Evolutionary conservation across 257 asterid species (phyloP).

Genomic region (Linderniella brevidens): DNA sequence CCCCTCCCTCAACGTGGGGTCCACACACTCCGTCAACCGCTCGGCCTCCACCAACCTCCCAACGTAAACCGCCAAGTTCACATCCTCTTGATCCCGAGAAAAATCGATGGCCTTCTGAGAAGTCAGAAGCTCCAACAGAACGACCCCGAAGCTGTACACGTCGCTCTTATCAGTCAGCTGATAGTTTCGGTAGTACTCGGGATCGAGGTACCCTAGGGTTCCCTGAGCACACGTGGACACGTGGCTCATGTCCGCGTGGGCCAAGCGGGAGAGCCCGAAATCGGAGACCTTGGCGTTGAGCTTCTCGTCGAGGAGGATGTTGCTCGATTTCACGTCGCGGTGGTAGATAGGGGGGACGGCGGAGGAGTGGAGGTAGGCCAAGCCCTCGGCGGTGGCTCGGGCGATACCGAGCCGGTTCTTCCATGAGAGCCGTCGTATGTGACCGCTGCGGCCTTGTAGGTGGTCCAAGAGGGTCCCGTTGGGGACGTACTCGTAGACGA

Average conservation of each 20-base stretch:
- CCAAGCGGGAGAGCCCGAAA: slow-evolving; percentile 74
- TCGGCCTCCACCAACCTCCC: slow-evolving; percentile 71
- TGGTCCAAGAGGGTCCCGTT: slow-evolving; percentile 63
- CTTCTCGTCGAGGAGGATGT: slow-evolving; percentile 59
- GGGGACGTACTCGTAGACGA: slow-evolving; percentile 60
- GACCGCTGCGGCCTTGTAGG: slow-evolving; percentile 14
- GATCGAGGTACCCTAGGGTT: slow-evolving; percentile 84
- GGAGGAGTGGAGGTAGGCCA: slow-evolving; percentile 78
- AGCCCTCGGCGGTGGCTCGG: slow-evolving; percentile 65
- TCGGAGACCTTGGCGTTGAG: slow-evolving; percentile 66
- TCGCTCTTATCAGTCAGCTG: slow-evolving; percentile 88
- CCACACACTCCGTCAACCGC: slow-evolving; percentile 57
- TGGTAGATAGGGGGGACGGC: slow-evolving; percentile 83
- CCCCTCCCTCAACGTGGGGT: slow-evolving; percentile 53
- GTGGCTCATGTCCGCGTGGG: slow-evolving; percentile 80
- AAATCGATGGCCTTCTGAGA: slow-evolving; percentile 86
- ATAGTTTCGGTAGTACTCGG: slow-evolving; percentile 75
- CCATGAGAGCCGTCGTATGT: slow-evolving; percentile 35
- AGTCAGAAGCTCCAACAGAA: slow-evolving; percentile 65
- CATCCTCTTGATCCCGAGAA: slow-evolving; percentile 46
- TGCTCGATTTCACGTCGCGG: slow-evolving; percentile 86
- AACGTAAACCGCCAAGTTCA: slow-evolving; percentile 71
- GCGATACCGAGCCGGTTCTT: slow-evolving; percentile 40
- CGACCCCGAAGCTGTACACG: slow-evolving; percentile 87
- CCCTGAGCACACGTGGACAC: slow-evolving; percentile 93